Evolutionary conservation across 805 yeast genomes (phyloP).

Genomic region (Starmerella potacharoeniae): DNA sequence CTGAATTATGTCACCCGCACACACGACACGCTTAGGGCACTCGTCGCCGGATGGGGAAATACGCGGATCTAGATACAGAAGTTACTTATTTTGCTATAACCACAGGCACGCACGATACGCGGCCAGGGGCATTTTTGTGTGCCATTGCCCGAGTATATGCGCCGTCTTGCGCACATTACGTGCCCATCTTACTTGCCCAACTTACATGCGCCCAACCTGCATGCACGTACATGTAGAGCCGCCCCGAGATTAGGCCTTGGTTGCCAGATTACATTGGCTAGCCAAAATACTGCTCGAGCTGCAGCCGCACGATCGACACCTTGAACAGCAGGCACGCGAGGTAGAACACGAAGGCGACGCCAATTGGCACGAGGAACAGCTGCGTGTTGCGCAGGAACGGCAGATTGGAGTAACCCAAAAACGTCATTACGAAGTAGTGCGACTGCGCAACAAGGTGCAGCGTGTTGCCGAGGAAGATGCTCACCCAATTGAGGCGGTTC

Average conservation of each 20-base stretch:
- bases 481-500: constrained; percentile 50
- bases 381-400: constrained; percentile 58
- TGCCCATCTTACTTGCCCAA: too few species aligned
- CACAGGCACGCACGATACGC: too few species aligned
- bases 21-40: neutral
- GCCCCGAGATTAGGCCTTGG: neutral
- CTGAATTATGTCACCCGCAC: neutral
- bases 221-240: too few species aligned
- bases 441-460: constrained; percentile 62
- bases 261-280: constrained; percentile 7
- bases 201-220: too few species aligned
- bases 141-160: too few species aligned
- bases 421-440: constrained; percentile 69
- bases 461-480: constrained; percentile 66
- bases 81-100: neutral
- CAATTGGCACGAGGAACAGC: constrained; percentile 51
- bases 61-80: neutral
- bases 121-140: too few species aligned
- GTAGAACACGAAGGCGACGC: constrained; percentile 47
- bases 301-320: constrained; percentile 58
- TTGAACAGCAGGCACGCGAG: constrained; percentile 47
- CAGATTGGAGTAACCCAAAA: constrained; percentile 76
- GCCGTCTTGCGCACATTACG: too few species aligned
- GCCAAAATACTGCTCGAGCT: constrained; percentile 39
- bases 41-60: too few species aligned